Evolutionary conservation across 2,329 filamentous ascomycete species (phyloP), one percentile per base, ranked within the genome.

Genomic region (Leptographium procerum): DNA sequence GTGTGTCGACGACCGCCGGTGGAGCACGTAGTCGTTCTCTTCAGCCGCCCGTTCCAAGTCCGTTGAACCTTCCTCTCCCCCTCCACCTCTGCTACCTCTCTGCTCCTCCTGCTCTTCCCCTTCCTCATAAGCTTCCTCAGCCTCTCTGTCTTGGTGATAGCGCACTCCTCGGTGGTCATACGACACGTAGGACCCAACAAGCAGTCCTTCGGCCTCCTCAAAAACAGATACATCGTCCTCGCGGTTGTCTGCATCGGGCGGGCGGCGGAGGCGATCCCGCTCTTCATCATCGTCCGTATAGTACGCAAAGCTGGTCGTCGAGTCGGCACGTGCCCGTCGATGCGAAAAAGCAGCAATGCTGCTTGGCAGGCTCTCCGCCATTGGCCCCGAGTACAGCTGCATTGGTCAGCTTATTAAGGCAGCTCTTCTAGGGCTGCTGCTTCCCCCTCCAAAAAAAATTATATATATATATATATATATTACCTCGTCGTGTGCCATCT

Each of bases 401-500:
- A 53, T 24, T 28, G 16, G 47, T 36, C 28, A 60, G 51, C 48
- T 28, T n/a, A 8, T 22, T 9, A n/a, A 11, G n/a, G 16, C 28
- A n/a, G 26, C 3, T 16, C 14, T 24, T 3, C 29, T 29, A 24
- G 14, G 13, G 24, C 16, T 9, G 28, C 16, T 26, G 22, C 2
- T 14, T 16, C 22, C n/a, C n/a, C n/a, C n/a, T n/a, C n/a, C n/a
- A n/a, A n/a, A n/a, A n/a, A n/a, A n/a, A n/a, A n/a, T n/a, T n/a
- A n/a, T n/a, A n/a, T n/a, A n/a, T n/a, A n/a, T n/a, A n/a, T n/a
- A n/a, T n/a, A n/a, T n/a, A n/a, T n/a, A n/a, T n/a, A n/a, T n/a
- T 68, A 94, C 89, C 82, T 97, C 92, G 70, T 96, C 89, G 56
- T 95, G 90, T 24, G 94, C 92, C 94, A 99, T 97, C 70, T 96